These are phyloP conservation scores for Tympanopsis confertula DNA, from an alignment of 2,329 filamentous ascomycete species.

Conservation along the genomic window DNA sequence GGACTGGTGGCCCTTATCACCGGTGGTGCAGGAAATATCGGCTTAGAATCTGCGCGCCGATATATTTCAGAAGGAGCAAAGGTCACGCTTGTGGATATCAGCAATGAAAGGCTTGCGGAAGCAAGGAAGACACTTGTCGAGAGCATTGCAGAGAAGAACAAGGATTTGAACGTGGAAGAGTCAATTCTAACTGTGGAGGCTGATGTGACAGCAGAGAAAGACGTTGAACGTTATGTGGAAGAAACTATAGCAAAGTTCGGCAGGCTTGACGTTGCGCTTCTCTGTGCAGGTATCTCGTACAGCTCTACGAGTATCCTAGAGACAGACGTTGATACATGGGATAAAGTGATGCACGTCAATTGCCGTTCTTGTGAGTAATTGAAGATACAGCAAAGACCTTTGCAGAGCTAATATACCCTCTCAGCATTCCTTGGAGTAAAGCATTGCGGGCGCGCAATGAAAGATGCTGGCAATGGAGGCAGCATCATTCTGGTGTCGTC, in stretches of 20 bases:
- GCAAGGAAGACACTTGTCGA: neutral
- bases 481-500: no score
- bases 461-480: no score
- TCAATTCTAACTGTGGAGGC: slow-evolving; percentile 16
- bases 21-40: no score
- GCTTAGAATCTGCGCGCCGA: slow-evolving; percentile 19
- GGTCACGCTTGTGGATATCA: slow-evolving; percentile 20
- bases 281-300: slow-evolving; percentile 6
- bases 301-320: slow-evolving; percentile 19
- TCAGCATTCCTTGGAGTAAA: no score
- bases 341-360: slow-evolving; percentile 22
- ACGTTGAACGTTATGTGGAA: slow-evolving; percentile 9
- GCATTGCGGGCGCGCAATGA: no score
- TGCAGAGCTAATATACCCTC: no score
- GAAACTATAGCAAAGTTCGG: slow-evolving; percentile 5
- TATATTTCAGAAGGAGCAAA: slow-evolving; percentile 21
- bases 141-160: no score
- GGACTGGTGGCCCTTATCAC: no score
- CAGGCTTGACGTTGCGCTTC: slow-evolving; percentile 6
- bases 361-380: no score
- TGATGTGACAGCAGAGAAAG: slow-evolving; percentile 18
- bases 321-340: slow-evolving; percentile 18
- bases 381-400: no score
- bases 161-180: slow-evolving; percentile 11
- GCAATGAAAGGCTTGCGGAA: slow-evolving; percentile 6